These are phyloP conservation scores for Heliosperma pusillum DNA, from an alignment of 148 eudicot species.

Conservation along the genomic window DNA sequence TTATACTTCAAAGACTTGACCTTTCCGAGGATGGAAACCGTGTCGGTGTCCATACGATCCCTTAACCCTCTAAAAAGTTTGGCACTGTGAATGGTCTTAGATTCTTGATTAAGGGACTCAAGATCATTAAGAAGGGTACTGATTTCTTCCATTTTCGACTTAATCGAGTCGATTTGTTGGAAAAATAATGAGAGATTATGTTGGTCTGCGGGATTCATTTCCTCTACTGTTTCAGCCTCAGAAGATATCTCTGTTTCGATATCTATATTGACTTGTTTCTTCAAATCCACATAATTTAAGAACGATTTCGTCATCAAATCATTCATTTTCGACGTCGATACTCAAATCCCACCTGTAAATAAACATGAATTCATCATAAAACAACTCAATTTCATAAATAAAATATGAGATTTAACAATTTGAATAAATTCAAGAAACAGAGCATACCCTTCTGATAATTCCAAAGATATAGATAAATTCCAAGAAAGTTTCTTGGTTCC, in stretches of 20 bases:
- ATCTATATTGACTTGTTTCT: slow-evolving; percentile 63
- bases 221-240: slow-evolving; percentile 35
- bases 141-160: slow-evolving; percentile 60
- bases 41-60: slow-evolving; percentile 76
- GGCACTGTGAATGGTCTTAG: slow-evolving; percentile 61
- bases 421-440: slow-evolving; percentile 19
- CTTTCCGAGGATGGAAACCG: slow-evolving; percentile 56
- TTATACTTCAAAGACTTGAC: slow-evolving; percentile 48
- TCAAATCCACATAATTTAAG: slow-evolving; percentile 73
- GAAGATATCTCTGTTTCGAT: slow-evolving; percentile 35
- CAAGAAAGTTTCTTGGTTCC: slow-evolving; percentile 5
- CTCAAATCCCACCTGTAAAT: slow-evolving; percentile 30
- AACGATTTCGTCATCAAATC: slow-evolving; percentile 90
- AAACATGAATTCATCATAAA: slow-evolving; percentile 2
- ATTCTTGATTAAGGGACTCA: slow-evolving; percentile 62
- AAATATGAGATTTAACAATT: neutral
- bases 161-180: slow-evolving; percentile 53
- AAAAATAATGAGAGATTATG: slow-evolving; percentile 61
- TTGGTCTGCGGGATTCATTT: slow-evolving; percentile 45
- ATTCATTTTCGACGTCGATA: slow-evolving; percentile 47
- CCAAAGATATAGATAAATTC: neutral
- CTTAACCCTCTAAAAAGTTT: slow-evolving; percentile 63
- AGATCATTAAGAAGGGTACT: slow-evolving; percentile 63
- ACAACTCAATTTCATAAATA: neutral
- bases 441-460: neutral